These are phyloP conservation scores for Aquilaria yunnanensis DNA, from an alignment of 345 rosid species.

Conservation along the genomic window DNA sequence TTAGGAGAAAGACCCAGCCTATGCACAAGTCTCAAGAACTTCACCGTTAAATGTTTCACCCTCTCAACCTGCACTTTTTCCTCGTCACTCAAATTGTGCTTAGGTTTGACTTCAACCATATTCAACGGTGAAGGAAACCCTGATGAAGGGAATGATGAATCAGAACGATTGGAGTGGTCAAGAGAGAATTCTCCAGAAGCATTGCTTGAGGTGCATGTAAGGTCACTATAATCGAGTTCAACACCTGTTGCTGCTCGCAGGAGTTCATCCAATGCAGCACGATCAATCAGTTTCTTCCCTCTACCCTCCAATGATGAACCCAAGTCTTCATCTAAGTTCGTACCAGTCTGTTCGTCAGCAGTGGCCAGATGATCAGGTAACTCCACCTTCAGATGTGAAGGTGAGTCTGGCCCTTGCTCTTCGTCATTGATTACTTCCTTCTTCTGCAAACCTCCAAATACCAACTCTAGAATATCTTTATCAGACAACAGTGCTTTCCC, in stretches of 20 bases:
- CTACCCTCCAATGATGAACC: constrained; percentile 9
- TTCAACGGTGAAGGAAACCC: constrained; percentile 11
- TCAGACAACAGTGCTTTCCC: constrained; percentile 19
- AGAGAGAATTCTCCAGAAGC: constrained; percentile 19
- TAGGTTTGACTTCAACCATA: not conserved
- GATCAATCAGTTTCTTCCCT: constrained; percentile 21
- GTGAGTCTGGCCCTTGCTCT: constrained; percentile 9
- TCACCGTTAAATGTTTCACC: constrained; percentile 38
- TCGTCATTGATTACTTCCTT: constrained; percentile 9
- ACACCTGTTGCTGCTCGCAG: constrained; percentile 26
- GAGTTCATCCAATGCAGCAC: constrained; percentile 26
- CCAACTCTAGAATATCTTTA: constrained; percentile 24
- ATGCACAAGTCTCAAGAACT: constrained; percentile 51
- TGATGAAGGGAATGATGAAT: constrained; percentile 14
- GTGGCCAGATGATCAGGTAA: constrained; percentile 8
- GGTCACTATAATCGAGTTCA: constrained; percentile 15
- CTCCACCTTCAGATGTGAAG: constrained; percentile 6
- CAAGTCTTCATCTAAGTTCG: constrained; percentile 17
- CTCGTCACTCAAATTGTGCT: constrained; percentile 27
- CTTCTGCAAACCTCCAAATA: constrained; percentile 18
- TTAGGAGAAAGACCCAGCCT: constrained; percentile 37
- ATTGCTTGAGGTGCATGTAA: constrained; percentile 10
- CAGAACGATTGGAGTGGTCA: constrained; percentile 13
- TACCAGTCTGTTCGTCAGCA: constrained; percentile 11
- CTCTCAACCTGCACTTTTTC: constrained; percentile 42